Base-by-base conservation (phyloP, 2,329 filamentous ascomycete genomes). In the Aspergillus piperis region DNA sequence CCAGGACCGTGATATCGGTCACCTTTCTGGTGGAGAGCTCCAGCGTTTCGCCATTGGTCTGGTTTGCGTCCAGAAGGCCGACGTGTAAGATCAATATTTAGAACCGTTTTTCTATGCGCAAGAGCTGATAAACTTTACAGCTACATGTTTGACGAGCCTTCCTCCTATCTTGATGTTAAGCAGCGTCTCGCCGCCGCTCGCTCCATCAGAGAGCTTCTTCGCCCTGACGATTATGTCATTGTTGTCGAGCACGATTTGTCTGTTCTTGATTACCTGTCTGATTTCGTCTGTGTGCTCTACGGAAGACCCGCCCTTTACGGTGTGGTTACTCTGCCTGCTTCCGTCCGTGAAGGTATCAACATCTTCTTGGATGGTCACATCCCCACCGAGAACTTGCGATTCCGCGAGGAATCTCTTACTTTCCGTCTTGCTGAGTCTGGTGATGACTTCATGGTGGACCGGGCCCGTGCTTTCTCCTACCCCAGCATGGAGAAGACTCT, bases 101-200 rank as follows among this genome's bases (percentile, higher is more conserved):
- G 15, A 53, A 5, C 15, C 49, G 62, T 23, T 47, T 47, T 2
- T 42, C 2, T 60, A 41, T 25, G 8, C 10, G 52, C 32, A 5
- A 13, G 38, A 39, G 41, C 66, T 70, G 49, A 73, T 54, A 48
- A 32, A 42, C 8, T 3, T n/a, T 53, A 7, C 67, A 86, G 81
- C 10, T 99, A 99, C 84, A 98, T 99, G 95, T 99, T 99, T 73
- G 95, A 99, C 78, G 95, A 99, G 82, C 96, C 96, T 17, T 98
- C 94, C 42, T 99, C 95, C 39, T 99, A 97, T 79, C 86, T 99
- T 60, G 96, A 99, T 90, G 95, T 99, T 75, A 98, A 98, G 86
- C 95, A 99, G 81, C 91, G 95, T 88, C 83, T 99, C 68, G 90
- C 90, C 68, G 95, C 96, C 64, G 94, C 92, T 70, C 87, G 90